phyloP scores from a whole-genome alignment of 2,329 filamentous ascomycete species.

The Dothideomycetes sp. region DNA sequence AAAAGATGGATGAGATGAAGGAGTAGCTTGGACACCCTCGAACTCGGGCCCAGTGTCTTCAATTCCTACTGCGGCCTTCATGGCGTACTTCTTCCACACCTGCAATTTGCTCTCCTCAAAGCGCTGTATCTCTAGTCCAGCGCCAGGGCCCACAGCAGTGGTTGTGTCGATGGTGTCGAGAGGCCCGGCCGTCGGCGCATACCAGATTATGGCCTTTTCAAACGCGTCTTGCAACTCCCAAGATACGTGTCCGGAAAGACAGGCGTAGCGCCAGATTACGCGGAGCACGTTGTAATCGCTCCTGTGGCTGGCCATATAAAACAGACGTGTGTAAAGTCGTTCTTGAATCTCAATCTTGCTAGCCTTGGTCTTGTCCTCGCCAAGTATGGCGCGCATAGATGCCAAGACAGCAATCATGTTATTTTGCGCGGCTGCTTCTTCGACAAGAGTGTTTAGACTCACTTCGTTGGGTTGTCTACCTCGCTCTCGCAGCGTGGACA shows the following conservation, averaged over 20 bases:
- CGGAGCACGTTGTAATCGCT: constrained; percentile 18
- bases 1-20: too few species aligned
- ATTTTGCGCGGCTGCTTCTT: constrained; percentile 10
- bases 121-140: too few species aligned
- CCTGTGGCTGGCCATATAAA: constrained; percentile 14
- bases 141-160: too few species aligned
- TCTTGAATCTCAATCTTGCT: background rate
- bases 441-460: constrained; percentile 17
- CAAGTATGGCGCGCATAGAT: background rate
- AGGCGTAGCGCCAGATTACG: constrained; percentile 23
- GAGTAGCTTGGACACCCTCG: too few species aligned
- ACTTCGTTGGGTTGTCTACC: constrained; percentile 10
- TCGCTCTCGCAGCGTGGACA: constrained; percentile 10
- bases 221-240: constrained; percentile 10
- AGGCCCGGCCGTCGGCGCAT: too few species aligned
- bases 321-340: constrained; percentile 13
- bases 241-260: constrained; percentile 14
- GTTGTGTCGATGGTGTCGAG: too few species aligned
- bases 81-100: too few species aligned
- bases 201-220: constrained; percentile 7
- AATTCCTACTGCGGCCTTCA: too few species aligned
- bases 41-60: too few species aligned
- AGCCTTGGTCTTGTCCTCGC: background rate
- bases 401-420: constrained; percentile 3
- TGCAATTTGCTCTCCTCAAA: too few species aligned